Conservation (phyloP, 768 basidiomycete species). For the Termitomyces sp. region DNA sequence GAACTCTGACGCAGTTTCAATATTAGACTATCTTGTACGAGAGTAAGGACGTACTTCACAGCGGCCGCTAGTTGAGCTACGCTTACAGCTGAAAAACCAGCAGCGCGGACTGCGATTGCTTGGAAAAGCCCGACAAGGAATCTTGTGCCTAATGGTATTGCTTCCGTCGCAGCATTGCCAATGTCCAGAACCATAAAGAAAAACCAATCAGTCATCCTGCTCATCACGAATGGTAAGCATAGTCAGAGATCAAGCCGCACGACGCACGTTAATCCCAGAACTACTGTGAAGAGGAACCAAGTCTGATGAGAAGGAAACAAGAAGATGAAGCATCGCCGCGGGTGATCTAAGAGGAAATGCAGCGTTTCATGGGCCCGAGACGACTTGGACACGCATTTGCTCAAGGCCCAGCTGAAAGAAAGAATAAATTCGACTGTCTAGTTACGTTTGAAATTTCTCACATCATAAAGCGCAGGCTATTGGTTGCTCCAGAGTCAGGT, state of each 20-base stretch:
- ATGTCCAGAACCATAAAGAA: constrained; percentile 88
- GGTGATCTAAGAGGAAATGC: constrained; percentile 91
- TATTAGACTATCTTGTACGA: neutral
- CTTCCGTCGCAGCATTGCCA: constrained; percentile 61
- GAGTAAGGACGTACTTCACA: constrained; percentile 57
- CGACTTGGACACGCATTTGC: constrained; percentile 49
- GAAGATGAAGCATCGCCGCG: constrained; percentile 86
- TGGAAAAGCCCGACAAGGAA: constrained; percentile 77
- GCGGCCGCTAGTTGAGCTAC: constrained; percentile 79
- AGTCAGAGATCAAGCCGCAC: neutral
- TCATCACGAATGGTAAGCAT: neutral
- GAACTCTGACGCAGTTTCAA: constrained; percentile 44
- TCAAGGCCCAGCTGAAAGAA: constrained; percentile 62
- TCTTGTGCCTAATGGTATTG: constrained; percentile 66
- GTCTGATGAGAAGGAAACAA: constrained; percentile 93
- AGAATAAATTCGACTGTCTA: constrained; percentile 3
- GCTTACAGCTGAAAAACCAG: constrained; percentile 80
- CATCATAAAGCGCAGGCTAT: constrained; percentile 79
- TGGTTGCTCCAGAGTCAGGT: neutral
- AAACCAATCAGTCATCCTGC: constrained; percentile 79
- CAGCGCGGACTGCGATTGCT: constrained; percentile 74
- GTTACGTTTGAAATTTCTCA: constrained; percentile 29
- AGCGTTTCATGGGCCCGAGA: constrained; percentile 75
- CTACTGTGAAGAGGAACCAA: constrained; percentile 76
- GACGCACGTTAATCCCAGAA: constrained; percentile 65